Evolutionary conservation across 2,329 filamentous ascomycete species (phyloP), one percentile per base, ranked within the genome.

Genomic region (Polytolypa hystricis): DNA sequence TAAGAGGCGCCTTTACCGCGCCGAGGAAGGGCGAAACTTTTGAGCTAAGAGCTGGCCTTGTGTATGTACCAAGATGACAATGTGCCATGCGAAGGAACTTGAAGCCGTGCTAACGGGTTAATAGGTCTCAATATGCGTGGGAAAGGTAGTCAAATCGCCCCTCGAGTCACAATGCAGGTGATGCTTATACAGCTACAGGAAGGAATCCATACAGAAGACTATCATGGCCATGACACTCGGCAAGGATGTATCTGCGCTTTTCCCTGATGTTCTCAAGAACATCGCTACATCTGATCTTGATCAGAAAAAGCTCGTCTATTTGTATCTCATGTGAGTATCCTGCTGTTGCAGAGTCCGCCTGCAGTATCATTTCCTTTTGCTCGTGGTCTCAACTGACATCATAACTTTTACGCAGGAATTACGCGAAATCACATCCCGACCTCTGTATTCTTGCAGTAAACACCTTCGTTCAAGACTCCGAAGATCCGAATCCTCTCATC

Each of bases 191-290:
- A 41, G 18, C 27, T 38, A 30, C 43, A 76, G 86, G 55, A 98
- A 98, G 65, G 91, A 98, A 69, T 84, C 91, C 16, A 98, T 98
- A 51, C 91, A 98, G 60, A 96, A 94, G 73, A 98, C 91, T 47
- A 98, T 98, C 67, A 96, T 96, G 87, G 87, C 91, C 58, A 98
- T 98, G 91, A 98, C 91, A 1, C 63, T 98, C 51, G 91, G 91
- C 61, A 98, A 98, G 64, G 91, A 98, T 65, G 91, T 98, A 42
- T 98, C 91, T 37, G 84, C 87, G 39, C 69, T 98, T 46, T 98
- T 98, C 59, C 91, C 91, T 2, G 91, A 98, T 57, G 91, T 98
- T 21, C 70, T 98, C 46, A 98, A 98, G 73, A 98, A 98, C 57
- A 98, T 98, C 62, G 91, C 91, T 40, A 98, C 91, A 1, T 70